A percentile compares a stretch with the other conserved stretches of the same genome.
These are phyloP conservation scores for Pezicula neosporulosa DNA, from an alignment of 2,329 filamentous ascomycete genomes.

Conservation along the genomic window DNA sequence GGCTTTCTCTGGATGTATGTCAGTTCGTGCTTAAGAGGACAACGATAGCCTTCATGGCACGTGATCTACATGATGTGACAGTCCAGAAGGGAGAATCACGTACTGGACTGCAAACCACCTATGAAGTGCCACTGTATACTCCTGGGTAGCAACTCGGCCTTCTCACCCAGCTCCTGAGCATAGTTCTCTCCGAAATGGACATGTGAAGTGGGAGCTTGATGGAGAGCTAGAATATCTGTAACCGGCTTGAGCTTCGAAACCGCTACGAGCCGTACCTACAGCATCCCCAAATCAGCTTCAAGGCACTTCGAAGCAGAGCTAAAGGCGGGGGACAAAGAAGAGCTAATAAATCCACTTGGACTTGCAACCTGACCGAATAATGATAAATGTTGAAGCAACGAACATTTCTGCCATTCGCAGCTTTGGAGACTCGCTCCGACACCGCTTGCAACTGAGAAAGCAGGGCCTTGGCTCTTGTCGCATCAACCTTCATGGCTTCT, in stretches of 20 bases:
- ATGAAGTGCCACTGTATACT: slow-evolving; percentile 95
- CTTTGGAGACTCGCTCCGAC: slow-evolving; percentile 51
- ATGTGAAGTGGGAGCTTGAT: slow-evolving; percentile 57
- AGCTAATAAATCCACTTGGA: too few species aligned
- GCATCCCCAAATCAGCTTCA: slow-evolving; percentile 14
- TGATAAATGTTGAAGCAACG: slow-evolving; percentile 22
- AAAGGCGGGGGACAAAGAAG: too few species aligned
- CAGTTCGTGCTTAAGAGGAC: background rate
- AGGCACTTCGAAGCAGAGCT: background rate
- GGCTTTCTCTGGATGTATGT: slow-evolving; percentile 69
- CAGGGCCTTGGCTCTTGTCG: slow-evolving; percentile 58
- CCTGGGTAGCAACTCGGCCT: slow-evolving; percentile 73
- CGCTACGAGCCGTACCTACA: slow-evolving; percentile 78
- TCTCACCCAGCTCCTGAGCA: slow-evolving; percentile 82
- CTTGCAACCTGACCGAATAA: background rate
- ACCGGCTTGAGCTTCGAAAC: slow-evolving; percentile 96
- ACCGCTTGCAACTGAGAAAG: slow-evolving; percentile 60
- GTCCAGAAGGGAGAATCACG: slow-evolving; percentile 18
- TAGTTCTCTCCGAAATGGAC: slow-evolving; percentile 97
- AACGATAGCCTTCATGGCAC: too few species aligned
- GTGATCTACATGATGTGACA: background rate
- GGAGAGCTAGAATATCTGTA: slow-evolving; percentile 83
- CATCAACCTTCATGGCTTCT: slow-evolving; percentile 55
- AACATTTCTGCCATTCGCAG: slow-evolving; percentile 51
- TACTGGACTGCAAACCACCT: slow-evolving; percentile 79